These are phyloP conservation scores for Colletotrichum tabaci DNA, from an alignment of 2,329 filamentous ascomycete species.

Conservation along the genomic window DNA sequence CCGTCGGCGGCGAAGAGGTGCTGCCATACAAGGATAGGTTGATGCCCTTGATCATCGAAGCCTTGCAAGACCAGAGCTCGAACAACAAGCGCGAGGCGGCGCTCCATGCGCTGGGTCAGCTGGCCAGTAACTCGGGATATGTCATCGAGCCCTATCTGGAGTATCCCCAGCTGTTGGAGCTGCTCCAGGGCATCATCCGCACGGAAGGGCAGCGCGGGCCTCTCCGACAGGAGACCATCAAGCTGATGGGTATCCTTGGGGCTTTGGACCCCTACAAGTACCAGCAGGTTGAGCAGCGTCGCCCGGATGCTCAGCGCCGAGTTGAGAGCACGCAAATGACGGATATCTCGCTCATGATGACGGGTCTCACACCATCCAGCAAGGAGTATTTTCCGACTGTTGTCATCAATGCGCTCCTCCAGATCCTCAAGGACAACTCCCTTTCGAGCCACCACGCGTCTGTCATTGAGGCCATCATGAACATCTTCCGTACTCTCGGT, in stretches of 20 bases:
- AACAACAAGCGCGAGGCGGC: slow-evolving; percentile 92
- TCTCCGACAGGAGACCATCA: slow-evolving; percentile 93
- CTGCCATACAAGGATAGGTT: slow-evolving; percentile 89
- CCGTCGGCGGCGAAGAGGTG: slow-evolving; percentile 95
- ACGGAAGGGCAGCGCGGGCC: slow-evolving; percentile 88
- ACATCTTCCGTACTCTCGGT: slow-evolving; percentile 96
- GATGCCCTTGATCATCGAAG: slow-evolving; percentile 96
- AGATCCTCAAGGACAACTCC: slow-evolving; percentile 92
- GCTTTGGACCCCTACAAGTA: slow-evolving; percentile 97
- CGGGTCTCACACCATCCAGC: slow-evolving; percentile 92
- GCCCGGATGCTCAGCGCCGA: slow-evolving; percentile 82
- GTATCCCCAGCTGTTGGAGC: slow-evolving; percentile 92
- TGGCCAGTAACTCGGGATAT: slow-evolving; percentile 97
- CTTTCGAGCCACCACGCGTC: slow-evolving; percentile 91
- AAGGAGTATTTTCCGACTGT: slow-evolving; percentile 99
- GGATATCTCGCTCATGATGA: slow-evolving; percentile 98
- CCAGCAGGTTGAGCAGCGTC: slow-evolving; percentile 92
- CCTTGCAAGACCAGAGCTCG: slow-evolving; percentile 93
- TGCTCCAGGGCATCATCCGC: slow-evolving; percentile 94
- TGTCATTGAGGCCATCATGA: slow-evolving; percentile 98
- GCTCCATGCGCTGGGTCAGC: slow-evolving; percentile 88
- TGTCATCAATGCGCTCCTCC: slow-evolving; percentile 94
- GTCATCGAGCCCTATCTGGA: slow-evolving; percentile 97
- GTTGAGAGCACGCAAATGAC: slow-evolving; percentile 79
- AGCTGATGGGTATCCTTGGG: slow-evolving; percentile 94